Evolutionary conservation across 768 basidiomycete genomes (phyloP).

Genomic region (Rhodotorula taiwanensis): DNA sequence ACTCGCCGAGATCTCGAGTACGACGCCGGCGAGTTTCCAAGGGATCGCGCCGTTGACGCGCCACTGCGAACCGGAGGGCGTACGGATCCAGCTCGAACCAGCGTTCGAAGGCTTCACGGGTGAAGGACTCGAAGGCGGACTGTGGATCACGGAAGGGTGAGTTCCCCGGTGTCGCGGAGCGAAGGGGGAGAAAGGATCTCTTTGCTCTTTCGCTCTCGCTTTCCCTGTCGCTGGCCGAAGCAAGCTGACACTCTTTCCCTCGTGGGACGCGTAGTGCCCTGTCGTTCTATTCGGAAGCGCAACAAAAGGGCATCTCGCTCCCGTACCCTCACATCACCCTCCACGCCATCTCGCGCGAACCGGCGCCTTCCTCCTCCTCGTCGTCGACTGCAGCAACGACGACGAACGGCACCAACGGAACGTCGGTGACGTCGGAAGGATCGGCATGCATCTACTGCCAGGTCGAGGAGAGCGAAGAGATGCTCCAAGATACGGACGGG

Average conservation of each 20-base stretch:
- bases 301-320: conserved; percentile 68
- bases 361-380: conserved; percentile 38
- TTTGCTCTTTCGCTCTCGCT: too few species aligned
- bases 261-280: too few species aligned
- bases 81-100: conserved; percentile 60
- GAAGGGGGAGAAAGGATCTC: too few species aligned
- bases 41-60: conserved; percentile 77
- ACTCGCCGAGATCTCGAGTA: conserved; percentile 59
- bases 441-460: conserved; percentile 83
- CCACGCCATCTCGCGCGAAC: conserved; percentile 78
- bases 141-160: conserved; percentile 83
- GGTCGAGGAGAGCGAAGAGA: conserved; percentile 56
- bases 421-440: too few species aligned
- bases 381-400: neutral
- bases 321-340: conserved; percentile 84
- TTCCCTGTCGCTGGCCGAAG: too few species aligned
- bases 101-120: conserved; percentile 56
- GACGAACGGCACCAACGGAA: neutral
- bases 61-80: conserved; percentile 65
- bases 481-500: conserved; percentile 34
- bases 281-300: conserved; percentile 62
- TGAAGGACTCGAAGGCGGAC: conserved; percentile 53
- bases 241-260: too few species aligned
- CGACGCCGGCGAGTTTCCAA: conserved; percentile 74
- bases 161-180: too few species aligned